Evolutionary conservation across 1,284 basidiomycete genomes (phyloP), one percentile per base, ranked within the genome.

Genomic region (Termitomyces sp.): DNA sequence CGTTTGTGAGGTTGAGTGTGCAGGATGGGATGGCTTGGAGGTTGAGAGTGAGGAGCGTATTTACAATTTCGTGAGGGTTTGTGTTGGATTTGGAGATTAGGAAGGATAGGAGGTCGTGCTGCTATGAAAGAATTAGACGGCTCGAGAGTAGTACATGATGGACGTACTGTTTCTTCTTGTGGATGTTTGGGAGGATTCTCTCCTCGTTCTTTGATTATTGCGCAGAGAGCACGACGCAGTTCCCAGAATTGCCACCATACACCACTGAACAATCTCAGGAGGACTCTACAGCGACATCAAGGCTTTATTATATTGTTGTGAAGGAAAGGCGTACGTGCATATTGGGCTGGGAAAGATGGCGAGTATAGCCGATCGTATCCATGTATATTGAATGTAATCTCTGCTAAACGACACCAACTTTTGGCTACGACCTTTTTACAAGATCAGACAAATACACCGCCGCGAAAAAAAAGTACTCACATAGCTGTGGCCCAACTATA

Each of bases 1-100:
- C 57, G 31, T 54, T 51, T 19, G 50, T 54, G 30, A 60, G 42
- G 4, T 57, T 56, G 13, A 57, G 62, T 33, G 64, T 59, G 13
- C 67, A 63, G 1, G 65, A 65, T 38, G 68, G 67, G 33, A 70
- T 64, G 5, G 68, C 65, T 17, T 65, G 66, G 45, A 69, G 65
- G 48, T 70, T 69, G 30, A 69, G 56, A 10, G 58, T 48, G 17
- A 70, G 50, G 5, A 71, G 55, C 4, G 65, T 59, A 1, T 42
- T 50, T 26, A 60, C 55, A 1, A 67, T 55, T 10, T 64, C 55
- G 13, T 55, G 1, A 13, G 55, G 19, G 13, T 6, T 24, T 12
- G 44, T 39, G 6, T 28, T 30, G 21, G 42, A 13, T 40, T 52
- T 19, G 17, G 53, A 39, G 5, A 53, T 15, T 2, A 57, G 38